phyloP scores from a whole-genome alignment of 2,329 filamentous ascomycete species.

The Hypoxylon sp. region DNA sequence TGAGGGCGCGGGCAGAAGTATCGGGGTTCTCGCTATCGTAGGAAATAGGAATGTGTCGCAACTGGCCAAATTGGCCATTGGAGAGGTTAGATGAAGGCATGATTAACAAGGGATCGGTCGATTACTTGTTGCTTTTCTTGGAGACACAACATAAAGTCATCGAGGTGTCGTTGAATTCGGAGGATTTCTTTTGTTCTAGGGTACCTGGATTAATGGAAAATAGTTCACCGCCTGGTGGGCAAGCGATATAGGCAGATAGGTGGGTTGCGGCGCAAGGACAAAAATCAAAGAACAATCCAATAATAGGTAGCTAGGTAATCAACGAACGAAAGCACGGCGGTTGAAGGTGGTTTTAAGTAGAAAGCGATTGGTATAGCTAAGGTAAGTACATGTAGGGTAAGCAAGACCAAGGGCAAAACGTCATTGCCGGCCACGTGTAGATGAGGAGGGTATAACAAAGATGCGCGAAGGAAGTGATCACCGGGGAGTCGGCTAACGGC shows the following conservation, averaged over 20 bases:
- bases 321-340: background rate
- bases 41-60: conserved; percentile 77
- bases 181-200: conserved; percentile 8
- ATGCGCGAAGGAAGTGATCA: conserved; percentile 37
- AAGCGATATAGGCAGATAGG: conserved; percentile 25
- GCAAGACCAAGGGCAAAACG: conserved; percentile 31
- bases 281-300: too few relatives aligned
- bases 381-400: conserved; percentile 6
- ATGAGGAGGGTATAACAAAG: conserved; percentile 21
- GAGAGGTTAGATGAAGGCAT: conserved; percentile 46
- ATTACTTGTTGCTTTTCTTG: conserved; percentile 15
- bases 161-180: conserved; percentile 7
- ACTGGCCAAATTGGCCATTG: conserved; percentile 59
- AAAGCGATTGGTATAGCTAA: background rate
- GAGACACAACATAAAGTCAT: conserved; percentile 9
- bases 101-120: conserved; percentile 18
- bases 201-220: conserved; percentile 20
- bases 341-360: background rate
- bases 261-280: conserved; percentile 28
- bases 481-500: conserved; percentile 14
- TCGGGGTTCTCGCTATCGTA: conserved; percentile 85
- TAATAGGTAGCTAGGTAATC: conserved; percentile 4
- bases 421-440: conserved; percentile 34
- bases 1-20: conserved; percentile 81
- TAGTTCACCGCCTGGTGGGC: conserved; percentile 36